Evolutionary conservation across 2,329 filamentous ascomycete genomes (phyloP), one percentile per base, ranked within the genome.

Genomic region (Furcasterigmium sp.): DNA sequence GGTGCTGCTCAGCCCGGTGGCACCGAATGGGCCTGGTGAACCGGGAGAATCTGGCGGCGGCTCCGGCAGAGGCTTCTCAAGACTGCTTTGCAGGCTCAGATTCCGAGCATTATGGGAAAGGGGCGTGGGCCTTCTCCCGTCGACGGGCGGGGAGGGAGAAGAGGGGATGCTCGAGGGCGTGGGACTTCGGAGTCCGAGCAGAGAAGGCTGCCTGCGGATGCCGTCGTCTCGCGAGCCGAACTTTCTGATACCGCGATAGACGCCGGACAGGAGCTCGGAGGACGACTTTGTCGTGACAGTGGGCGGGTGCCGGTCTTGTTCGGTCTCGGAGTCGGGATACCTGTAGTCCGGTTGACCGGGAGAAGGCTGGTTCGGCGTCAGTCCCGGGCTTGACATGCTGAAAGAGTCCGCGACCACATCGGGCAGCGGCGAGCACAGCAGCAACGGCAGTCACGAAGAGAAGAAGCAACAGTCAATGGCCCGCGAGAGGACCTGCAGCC

Each of bases 31-130:
- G 51, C 57, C 43, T 26, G 29, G 39, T 8, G 30, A 41, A 19
- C 38, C 39, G 23, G 39, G 18, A 21, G 44, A 41, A 10, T 46
- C 39, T 20, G 56, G 65, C 20, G 76, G 75, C 19, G 75, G 67
- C 47, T 72, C 68, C 28, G 76, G 77, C 18, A 80, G 58, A 39
- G 77, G 76, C 57, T 81, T 81, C 52, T 70, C 69, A 49, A 80
- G 74, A 52, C 75, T 80, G 45, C 73, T 65, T 54, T 77, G 75
- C 39, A 80, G 60, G 50, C 71, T 80, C 57, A 77, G 48, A 52
- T 69, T 73, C 51, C 73, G 67, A 45, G 63, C 75, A 78, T 80
- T 74, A 62, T 74, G 65, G 23, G 46, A 42, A 18, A 30, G 30
- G 10, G 38, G 38, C 10, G 38, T 25, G 18, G 38, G 38, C 13